Conservation (phyloP, 2,329 filamentous ascomycete genomes). For the Xylariomycetidae sp. region DNA sequence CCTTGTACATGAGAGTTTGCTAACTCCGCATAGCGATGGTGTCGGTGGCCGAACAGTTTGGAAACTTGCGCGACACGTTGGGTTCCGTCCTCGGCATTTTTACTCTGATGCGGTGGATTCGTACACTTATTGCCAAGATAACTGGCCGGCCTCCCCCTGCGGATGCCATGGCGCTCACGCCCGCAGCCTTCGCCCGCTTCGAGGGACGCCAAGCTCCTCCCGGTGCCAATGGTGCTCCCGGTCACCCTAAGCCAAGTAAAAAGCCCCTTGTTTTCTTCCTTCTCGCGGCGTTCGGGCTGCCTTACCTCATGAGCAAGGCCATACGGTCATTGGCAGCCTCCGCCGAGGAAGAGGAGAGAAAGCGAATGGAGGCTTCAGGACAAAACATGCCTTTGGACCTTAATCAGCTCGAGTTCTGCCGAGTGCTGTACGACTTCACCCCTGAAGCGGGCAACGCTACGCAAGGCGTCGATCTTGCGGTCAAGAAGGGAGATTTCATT, state of each 20-base stretch:
- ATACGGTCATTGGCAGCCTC: conserved; percentile 79
- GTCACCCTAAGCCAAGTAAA: conserved; percentile 71
- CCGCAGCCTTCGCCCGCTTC: conserved; percentile 86
- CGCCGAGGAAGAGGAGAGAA: conserved; percentile 77
- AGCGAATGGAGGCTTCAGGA: conserved; percentile 50
- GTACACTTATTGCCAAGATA: conserved; percentile 84
- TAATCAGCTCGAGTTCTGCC: conserved; percentile 92
- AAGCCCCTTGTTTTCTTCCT: conserved; percentile 97
- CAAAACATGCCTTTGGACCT: conserved; percentile 66
- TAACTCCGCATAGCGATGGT: conserved; percentile 70
- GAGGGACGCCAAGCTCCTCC: conserved; percentile 57
- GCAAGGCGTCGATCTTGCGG: conserved; percentile 78
- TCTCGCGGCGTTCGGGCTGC: conserved; percentile 87
- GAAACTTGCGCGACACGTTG: conserved; percentile 85
- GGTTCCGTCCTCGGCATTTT: conserved; percentile 94
- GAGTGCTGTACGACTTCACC: conserved; percentile 88
- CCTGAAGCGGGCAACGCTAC: conserved; percentile 62
- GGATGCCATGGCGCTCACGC: conserved; percentile 80
- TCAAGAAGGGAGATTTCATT: conserved; percentile 92
- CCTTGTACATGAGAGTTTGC: conserved; percentile 1
- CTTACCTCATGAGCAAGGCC: conserved; percentile 95
- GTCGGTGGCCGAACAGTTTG: conserved; percentile 94
- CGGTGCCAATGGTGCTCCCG: conserved; percentile 57
- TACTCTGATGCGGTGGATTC: conserved; percentile 90
- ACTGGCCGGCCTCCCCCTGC: conserved; percentile 88